These are phyloP conservation scores for Umbelopsis sp. DNA, from an alignment of 192 early-diverging fungal genomes.

Conservation along the genomic window DNA sequence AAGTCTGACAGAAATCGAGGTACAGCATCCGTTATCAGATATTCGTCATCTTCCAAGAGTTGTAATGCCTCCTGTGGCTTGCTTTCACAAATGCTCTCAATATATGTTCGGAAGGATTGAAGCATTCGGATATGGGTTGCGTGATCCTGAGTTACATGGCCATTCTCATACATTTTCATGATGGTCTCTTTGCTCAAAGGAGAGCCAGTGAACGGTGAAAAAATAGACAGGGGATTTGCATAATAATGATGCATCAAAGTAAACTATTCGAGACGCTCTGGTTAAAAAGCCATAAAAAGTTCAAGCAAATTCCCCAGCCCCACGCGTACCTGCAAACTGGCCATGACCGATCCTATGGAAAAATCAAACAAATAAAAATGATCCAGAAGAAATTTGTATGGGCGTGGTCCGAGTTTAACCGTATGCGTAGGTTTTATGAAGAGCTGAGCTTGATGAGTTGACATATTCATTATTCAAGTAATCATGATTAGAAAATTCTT, in stretches of 20 bases:
- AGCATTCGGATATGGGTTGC: slow-evolving; percentile 72
- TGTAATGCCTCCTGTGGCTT: slow-evolving; percentile 44
- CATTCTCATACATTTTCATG: slow-evolving; percentile 15
- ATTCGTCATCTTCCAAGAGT: slow-evolving; percentile 65
- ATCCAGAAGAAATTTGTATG: slow-evolving; percentile 79
- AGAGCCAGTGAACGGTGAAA: slow-evolving; percentile 17
- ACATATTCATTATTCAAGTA: slow-evolving; percentile 1
- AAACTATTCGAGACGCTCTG: slow-evolving; percentile 55
- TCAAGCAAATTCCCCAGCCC: not conserved
- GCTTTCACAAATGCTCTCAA: slow-evolving; percentile 44
- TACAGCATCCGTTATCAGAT: slow-evolving; percentile 52
- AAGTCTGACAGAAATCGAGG: slow-evolving; percentile 53
- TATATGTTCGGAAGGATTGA: slow-evolving; percentile 60
- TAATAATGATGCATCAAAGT: slow-evolving; percentile 87
- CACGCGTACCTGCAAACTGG: slow-evolving; percentile 65
- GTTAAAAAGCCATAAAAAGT: slow-evolving; percentile 1
- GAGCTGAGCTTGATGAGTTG: slow-evolving; percentile 34
- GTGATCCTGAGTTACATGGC: slow-evolving; percentile 54
- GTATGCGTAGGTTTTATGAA: slow-evolving; percentile 55
- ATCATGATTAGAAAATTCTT: slow-evolving; percentile 31
- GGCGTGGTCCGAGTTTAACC: slow-evolving; percentile 67
- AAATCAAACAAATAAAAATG: slow-evolving; percentile 80
- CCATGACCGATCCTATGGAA: slow-evolving; percentile 75
- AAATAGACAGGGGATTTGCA: slow-evolving; percentile 75
- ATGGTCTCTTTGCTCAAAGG: not conserved